Evolutionary conservation across 73 alveolate genomes (phyloP), one percentile per base, ranked within the genome.

Genomic region (Blepharisma stoltei): DNA sequence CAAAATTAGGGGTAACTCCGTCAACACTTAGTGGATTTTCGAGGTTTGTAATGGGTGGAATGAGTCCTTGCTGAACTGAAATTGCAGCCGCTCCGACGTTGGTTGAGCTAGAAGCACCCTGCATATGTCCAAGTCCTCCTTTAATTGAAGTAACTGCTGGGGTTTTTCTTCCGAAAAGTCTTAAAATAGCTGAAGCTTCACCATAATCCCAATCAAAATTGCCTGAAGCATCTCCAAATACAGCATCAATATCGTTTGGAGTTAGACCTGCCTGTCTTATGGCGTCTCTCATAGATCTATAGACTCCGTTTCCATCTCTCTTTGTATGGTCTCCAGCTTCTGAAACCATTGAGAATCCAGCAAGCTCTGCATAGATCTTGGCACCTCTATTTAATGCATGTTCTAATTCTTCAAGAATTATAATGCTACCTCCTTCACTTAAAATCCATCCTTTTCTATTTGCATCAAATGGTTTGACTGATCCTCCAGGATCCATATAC

Each of bases 381-480:
- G 95, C 94, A 48, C 85, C 85, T 81, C 97, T 80, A n/a, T 66
- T 21, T 11, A 48, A 7, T 7, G 97, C 97, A 43, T 83, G 80
- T 8, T 84, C 90, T n/a, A 70, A 75, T 20, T 84, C 88, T 67
- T 88, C 94, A 11, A 91, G 85, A 14, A 89, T 78, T 7, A 91
- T 37, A 6, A 81, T 44, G 20, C 91, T 92, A 37, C 88, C 92
- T 7, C 95, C 97, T 65, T 88, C 95, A 8, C 88, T 55, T n/a
- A 88, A 49, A 41, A 91, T 82, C 32, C 90, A 80, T 7, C 97
- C 97, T 7, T 86, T 76, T 78, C 97, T 68, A 21, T 78, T 86
- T 60, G 48, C 80, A 85, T 91, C 97, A 80, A 91, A 88, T 5
- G 97, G 95, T 54, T 91, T 81, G 48, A 82, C 53, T 6, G 95